Conservation (phyloP, 768 basidiomycete species). For the Cystofilobasidium capitatum region DNA sequence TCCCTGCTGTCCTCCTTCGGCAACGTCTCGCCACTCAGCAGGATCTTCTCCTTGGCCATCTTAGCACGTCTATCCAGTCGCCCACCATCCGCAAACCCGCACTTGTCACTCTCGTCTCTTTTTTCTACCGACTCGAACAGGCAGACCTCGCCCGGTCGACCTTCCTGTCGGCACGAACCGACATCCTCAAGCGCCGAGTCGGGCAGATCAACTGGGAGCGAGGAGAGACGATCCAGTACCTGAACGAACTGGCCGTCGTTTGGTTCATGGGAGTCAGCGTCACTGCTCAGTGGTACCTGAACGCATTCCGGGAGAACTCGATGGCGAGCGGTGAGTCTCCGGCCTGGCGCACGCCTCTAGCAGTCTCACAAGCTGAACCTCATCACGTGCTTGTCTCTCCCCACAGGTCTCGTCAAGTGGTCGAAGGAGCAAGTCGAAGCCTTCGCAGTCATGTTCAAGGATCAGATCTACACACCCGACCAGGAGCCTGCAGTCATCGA, state of each 20-base stretch:
- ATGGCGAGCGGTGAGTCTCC: conserved; percentile 70
- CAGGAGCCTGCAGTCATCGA: conserved; percentile 60
- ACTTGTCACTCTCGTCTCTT: conserved; percentile 59
- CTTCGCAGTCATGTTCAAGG: conserved; percentile 74
- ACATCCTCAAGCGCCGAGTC: conserved; percentile 64
- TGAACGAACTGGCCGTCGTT: conserved; percentile 77
- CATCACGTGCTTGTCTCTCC: background rate
- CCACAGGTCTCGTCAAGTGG: conserved; percentile 85
- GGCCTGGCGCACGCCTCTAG: background rate
- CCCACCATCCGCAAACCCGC: conserved; percentile 66
- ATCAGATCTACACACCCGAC: conserved; percentile 82
- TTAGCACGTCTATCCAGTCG: conserved; percentile 63
- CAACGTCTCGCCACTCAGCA: conserved; percentile 58
- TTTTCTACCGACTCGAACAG: conserved; percentile 65
- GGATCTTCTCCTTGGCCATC: conserved; percentile 57
- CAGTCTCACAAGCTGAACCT: background rate
- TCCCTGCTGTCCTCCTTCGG: conserved; percentile 42
- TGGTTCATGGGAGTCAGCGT: conserved; percentile 92
- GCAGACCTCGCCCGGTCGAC: conserved; percentile 68
- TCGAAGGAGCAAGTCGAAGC: conserved; percentile 72
- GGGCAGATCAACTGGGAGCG: conserved; percentile 74
- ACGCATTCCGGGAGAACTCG: conserved; percentile 89
- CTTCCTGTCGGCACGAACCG: conserved; percentile 67
- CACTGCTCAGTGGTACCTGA: conserved; percentile 94
- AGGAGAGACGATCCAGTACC: conserved; percentile 72